Percentiles rank a stretch among this genome's conserved stretches.
Conservation (phyloP, 345 rosid species). For the Gossypioides kirkii region DNA sequence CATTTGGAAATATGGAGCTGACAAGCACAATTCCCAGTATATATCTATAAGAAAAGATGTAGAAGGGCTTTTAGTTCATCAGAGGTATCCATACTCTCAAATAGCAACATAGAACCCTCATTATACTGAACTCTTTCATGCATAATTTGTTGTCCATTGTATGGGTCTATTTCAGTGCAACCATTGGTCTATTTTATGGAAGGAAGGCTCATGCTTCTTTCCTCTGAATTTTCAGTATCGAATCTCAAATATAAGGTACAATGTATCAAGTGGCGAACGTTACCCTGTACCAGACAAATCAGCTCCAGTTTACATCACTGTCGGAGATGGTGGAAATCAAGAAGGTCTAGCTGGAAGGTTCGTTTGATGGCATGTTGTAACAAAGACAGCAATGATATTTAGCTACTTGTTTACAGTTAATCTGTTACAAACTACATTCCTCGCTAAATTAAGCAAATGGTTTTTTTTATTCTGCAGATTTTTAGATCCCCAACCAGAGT, state of each 20-base stretch:
- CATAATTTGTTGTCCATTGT: not conserved
- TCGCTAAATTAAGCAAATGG: not conserved
- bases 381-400: not conserved
- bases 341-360: conserved; percentile 9
- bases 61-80: too few relatives aligned
- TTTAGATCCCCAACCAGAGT: conserved; percentile 83
- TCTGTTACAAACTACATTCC: not conserved
- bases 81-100: too few relatives aligned
- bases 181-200: not conserved
- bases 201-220: not conserved
- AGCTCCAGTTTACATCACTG: conserved; percentile 88
- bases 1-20: too few relatives aligned
- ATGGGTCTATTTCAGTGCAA: not conserved
- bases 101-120: too few relatives aligned
- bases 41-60: too few relatives aligned
- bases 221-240: conserved; percentile 50
- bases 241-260: conserved; percentile 68
- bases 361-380: not conserved
- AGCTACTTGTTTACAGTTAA: too few relatives aligned
- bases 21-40: too few relatives aligned
- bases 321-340: conserved; percentile 97
- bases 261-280: conserved; percentile 58
- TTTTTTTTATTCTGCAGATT: conserved; percentile 39
- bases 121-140: not conserved
- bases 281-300: conserved; percentile 69